These are phyloP conservation scores for Phaeosphaeriaceae sp. DNA, from an alignment of 2,329 filamentous ascomycete genomes.

Conservation along the genomic window DNA sequence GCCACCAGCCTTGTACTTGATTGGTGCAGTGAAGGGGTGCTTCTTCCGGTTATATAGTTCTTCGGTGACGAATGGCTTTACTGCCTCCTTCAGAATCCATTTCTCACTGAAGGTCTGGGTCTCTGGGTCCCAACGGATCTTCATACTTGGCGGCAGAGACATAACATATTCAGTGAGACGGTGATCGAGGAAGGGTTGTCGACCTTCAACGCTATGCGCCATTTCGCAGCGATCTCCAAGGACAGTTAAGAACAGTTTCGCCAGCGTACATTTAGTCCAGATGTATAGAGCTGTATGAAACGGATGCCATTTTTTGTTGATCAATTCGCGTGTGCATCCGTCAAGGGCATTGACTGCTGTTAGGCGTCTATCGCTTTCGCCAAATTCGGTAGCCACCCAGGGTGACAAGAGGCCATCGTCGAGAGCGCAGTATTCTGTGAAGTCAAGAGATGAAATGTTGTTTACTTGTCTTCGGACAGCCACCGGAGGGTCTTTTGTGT, in stretches of 20 bases:
- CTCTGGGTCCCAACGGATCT: slow-evolving; percentile 41
- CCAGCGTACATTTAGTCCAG: slow-evolving; percentile 28
- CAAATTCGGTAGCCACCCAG: slow-evolving; percentile 18
- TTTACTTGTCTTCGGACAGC: slow-evolving; percentile 21
- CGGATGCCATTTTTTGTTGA: slow-evolving; percentile 30
- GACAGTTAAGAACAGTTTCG: slow-evolving; percentile 49
- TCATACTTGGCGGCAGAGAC: slow-evolving; percentile 44
- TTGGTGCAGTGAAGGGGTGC: slow-evolving; percentile 57
- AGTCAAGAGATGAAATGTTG: slow-evolving; percentile 21
- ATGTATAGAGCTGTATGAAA: slow-evolving; percentile 33
- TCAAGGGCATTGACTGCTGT: slow-evolving; percentile 27
- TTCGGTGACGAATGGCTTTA: slow-evolving; percentile 57
- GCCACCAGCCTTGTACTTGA: slow-evolving; percentile 50
- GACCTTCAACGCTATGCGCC: slow-evolving; percentile 51
- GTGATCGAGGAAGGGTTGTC: slow-evolving; percentile 52
- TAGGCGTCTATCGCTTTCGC: slow-evolving; percentile 16
- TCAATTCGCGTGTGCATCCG: slow-evolving; percentile 32
- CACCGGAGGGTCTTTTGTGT: slow-evolving; percentile 16
- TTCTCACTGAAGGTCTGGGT: slow-evolving; percentile 50
- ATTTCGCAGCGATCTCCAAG: slow-evolving; percentile 56
- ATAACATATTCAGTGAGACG: slow-evolving; percentile 50
- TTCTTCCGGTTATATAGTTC: slow-evolving; percentile 60
- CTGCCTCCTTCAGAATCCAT: slow-evolving; percentile 59
- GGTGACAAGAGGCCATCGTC: slow-evolving; percentile 12
- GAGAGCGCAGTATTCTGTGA: slow-evolving; percentile 16